phyloP scores from a whole-genome alignment of 169 alveolate species.

The Eimeria acervulina region DNA sequence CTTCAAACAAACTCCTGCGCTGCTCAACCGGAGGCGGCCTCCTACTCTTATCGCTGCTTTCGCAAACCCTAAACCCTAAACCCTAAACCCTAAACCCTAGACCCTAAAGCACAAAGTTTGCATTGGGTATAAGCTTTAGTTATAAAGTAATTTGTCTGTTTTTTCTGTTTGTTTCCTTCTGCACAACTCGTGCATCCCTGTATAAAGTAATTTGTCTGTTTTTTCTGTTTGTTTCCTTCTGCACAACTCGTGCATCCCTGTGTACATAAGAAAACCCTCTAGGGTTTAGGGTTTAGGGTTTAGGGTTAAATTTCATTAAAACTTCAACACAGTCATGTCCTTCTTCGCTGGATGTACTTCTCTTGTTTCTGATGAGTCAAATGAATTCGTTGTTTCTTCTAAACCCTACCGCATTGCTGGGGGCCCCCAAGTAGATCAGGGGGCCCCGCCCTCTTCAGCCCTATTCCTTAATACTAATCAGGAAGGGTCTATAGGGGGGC shows the following conservation, averaged over 20 bases:
- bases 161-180: background rate
- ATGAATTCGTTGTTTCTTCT: background rate
- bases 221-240: background rate
- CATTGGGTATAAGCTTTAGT: too few relatives aligned
- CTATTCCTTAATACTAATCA: background rate
- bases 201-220: background rate
- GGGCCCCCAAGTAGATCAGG: constrained; percentile 7
- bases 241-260: too few relatives aligned
- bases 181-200: too few relatives aligned
- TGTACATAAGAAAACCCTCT: background rate
- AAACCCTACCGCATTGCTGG: background rate
- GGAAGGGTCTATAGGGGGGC: constrained; percentile 3
- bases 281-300: constrained; percentile 42
- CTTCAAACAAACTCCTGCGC: background rate
- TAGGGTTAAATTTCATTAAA: too few relatives aligned
- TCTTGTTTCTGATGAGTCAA: background rate
- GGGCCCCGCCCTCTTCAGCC: background rate
- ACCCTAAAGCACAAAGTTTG: background rate
- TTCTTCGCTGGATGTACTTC: constrained; percentile 20
- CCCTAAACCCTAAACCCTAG: constrained; percentile 54
- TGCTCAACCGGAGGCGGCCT: constrained; percentile 34
- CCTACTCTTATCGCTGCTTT: background rate
- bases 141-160: background rate
- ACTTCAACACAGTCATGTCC: background rate
- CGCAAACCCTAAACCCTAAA: constrained; percentile 44